phyloP scores from a whole-genome alignment of 805 yeast genomes.

The Zygoascus tannicola region DNA sequence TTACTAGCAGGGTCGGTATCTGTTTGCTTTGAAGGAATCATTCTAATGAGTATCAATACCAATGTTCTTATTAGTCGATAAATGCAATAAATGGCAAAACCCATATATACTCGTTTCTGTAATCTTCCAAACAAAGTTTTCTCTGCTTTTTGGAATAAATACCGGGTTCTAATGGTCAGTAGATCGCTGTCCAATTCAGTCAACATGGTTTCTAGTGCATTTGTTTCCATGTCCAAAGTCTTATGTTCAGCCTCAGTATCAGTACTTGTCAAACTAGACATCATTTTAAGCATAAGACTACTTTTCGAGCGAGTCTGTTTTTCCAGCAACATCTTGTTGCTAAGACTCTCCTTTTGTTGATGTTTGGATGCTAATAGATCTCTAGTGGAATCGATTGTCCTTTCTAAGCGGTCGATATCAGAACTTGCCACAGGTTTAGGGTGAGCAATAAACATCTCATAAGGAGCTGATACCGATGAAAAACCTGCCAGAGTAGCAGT shows the following conservation, averaged over 20 bases:
- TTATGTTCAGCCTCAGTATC: conserved; percentile 16
- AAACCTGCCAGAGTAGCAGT: conserved; percentile 35
- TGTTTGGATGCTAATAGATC: conserved; percentile 17
- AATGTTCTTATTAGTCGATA: conserved; percentile 31
- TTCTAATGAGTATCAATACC: conserved; percentile 9
- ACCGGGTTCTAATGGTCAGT: conserved; percentile 17
- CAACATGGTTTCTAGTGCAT: conserved; percentile 27
- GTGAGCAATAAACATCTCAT: conserved; percentile 26
- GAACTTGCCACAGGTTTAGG: conserved; percentile 21
- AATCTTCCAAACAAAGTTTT: conserved; percentile 27
- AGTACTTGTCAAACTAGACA: conserved; percentile 19
- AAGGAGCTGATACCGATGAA: conserved; percentile 34
- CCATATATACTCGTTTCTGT: conserved; percentile 19
- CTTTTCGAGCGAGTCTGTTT: conserved; percentile 9
- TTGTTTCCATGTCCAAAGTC: conserved; percentile 24
- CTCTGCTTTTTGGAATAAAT: conserved; percentile 19
- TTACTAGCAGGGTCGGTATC: conserved; percentile 3
- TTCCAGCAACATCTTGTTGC: conserved; percentile 20
- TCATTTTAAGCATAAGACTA: conserved; percentile 20
- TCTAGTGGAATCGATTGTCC: conserved; percentile 25
- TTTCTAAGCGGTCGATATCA: conserved; percentile 24
- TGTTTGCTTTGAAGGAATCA: conserved; percentile 2
- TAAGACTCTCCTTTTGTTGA: neutral
- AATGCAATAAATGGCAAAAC: conserved; percentile 33
- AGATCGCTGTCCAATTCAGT: conserved; percentile 28